Conservation (phyloP, 1,284 basidiomycete species). For the Cutaneotrichosporon spelunceum region DNA sequence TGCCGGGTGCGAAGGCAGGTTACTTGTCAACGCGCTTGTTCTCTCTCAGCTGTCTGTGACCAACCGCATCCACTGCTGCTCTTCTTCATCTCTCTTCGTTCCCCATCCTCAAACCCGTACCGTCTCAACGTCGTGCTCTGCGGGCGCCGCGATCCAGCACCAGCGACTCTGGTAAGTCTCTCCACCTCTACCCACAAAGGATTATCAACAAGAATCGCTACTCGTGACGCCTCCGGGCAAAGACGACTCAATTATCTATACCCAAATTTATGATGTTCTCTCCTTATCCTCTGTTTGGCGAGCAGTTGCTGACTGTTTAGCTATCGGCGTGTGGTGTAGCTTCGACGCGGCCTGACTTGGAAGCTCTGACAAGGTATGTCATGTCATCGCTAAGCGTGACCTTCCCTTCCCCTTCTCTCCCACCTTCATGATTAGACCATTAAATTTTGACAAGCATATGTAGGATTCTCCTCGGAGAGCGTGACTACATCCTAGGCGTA, state of each 20-base stretch:
- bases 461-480: conserved; percentile 46
- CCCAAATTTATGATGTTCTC: conserved; percentile 41
- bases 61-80: neutral
- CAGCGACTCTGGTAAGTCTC: neutral
- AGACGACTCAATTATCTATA: conserved; percentile 51
- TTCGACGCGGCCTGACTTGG: neutral
- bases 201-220: conserved; percentile 52
- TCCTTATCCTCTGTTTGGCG: neutral
- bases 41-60: neutral
- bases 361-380: conserved; percentile 7
- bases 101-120: conserved; percentile 1
- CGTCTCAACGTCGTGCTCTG: conserved; percentile 1
- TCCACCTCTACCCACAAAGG: conserved; percentile 26
- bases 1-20: conserved; percentile 5
- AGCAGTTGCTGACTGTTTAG: conserved; percentile 1
- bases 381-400: neutral
- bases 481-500: conserved; percentile 45
- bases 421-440: conserved; percentile 41
- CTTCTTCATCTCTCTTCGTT: neutral
- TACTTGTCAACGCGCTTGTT: conserved; percentile 5
- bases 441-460: conserved; percentile 50
- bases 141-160: neutral
- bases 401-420: neutral
- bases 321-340: neutral
- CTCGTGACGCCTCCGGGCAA: conserved; percentile 42